These are phyloP conservation scores for Pythium coloratum DNA, from an alignment of 352 stramenopile species.

Conservation along the genomic window DNA sequence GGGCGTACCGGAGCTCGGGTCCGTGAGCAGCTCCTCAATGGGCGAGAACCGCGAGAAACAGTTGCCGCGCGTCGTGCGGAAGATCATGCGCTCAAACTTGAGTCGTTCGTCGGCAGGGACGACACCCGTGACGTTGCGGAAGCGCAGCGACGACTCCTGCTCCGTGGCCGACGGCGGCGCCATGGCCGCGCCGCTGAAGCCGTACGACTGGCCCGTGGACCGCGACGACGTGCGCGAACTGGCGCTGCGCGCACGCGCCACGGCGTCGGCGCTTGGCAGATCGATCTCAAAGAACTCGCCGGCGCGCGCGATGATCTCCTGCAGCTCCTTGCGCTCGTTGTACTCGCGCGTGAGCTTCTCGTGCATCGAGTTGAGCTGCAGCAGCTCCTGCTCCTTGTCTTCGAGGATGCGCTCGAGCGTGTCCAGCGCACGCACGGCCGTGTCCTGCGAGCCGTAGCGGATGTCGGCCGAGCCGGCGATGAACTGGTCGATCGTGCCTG, in stretches of 20 bases:
- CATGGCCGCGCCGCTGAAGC: constrained; percentile 36
- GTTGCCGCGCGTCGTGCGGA: constrained; percentile 98
- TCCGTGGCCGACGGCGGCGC: constrained; percentile 25
- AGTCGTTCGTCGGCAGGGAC: constrained; percentile 91
- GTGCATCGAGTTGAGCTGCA: constrained; percentile 97
- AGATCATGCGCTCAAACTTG: constrained; percentile 99
- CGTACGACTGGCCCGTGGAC: constrained; percentile 38
- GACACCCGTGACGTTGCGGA: constrained; percentile 94
- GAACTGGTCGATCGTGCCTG: constrained; percentile 76
- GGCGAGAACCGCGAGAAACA: constrained; percentile 97
- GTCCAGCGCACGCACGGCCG: constrained; percentile 88
- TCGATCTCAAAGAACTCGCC: constrained; percentile 89
- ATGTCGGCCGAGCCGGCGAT: constrained; percentile 70
- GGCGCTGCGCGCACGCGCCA: constrained; percentile 41
- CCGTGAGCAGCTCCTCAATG: constrained; percentile 91
- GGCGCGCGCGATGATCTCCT: constrained; percentile 78
- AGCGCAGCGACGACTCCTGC: constrained; percentile 72
- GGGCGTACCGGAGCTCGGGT: constrained; percentile 86
- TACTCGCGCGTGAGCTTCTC: constrained; percentile 98
- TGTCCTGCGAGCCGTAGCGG: constrained; percentile 81
- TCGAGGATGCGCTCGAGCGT: constrained; percentile 95
- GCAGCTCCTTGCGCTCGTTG: constrained; percentile 93
- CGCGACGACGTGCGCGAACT: constrained; percentile 58
- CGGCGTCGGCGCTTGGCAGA: constrained; percentile 33
- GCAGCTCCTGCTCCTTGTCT: constrained; percentile 94